These are phyloP conservation scores for Aspergillus nanangensis DNA, from an alignment of 495 filamentous ascomycete species.

Conservation along the genomic window DNA sequence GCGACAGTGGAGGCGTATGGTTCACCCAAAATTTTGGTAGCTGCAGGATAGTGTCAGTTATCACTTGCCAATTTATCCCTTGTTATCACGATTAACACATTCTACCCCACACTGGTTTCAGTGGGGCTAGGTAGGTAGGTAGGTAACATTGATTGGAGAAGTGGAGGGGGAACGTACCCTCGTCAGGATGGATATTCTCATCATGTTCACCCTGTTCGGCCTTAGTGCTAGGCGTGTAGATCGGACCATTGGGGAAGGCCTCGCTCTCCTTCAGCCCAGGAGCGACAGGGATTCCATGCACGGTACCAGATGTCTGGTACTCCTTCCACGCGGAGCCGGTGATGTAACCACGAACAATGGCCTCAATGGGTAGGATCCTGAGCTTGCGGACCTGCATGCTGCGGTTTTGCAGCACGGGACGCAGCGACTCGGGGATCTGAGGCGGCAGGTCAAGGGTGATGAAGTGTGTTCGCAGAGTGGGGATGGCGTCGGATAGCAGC, in stretches of 20 bases:
- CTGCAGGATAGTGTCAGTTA: conserved; percentile 26
- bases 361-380: conserved; percentile 82
- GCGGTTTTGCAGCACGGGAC: conserved; percentile 55
- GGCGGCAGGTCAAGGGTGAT: conserved; percentile 63
- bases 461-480: conserved; percentile 71
- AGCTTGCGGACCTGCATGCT: conserved; percentile 80
- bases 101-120: too few species aligned
- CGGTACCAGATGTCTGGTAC: conserved; percentile 67
- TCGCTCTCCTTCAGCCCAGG: conserved; percentile 68
- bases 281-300: conserved; percentile 70
- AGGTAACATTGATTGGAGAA: too few species aligned
- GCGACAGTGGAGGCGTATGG: conserved; percentile 73
- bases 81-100: not conserved
- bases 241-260: conserved; percentile 61
- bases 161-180: conserved; percentile 36
- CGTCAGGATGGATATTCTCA: conserved; percentile 80
- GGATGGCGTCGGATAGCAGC: conserved; percentile 60
- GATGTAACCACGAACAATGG: conserved; percentile 89
- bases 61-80: not conserved
- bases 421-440: conserved; percentile 43
- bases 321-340: conserved; percentile 90
- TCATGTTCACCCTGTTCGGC: conserved; percentile 80
- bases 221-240: conserved; percentile 92
- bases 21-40: conserved; percentile 64
- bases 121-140: too few species aligned